Percentiles rank a stretch among this genome's conserved stretches.
Evolutionary conservation across 768 basidiomycete genomes (phyloP).

Genomic region (Megacollybia marginata): DNA sequence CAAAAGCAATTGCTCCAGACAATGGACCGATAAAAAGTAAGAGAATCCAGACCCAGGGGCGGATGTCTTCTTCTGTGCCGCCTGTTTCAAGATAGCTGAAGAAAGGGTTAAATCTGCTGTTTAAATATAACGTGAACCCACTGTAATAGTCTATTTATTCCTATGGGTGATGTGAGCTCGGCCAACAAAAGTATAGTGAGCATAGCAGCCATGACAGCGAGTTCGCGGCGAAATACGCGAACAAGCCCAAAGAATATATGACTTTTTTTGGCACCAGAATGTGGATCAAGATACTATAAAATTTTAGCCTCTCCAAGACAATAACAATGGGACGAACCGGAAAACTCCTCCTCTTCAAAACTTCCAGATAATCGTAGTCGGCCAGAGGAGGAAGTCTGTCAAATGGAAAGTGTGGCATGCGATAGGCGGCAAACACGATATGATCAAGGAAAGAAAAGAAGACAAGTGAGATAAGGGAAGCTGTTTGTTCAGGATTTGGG

Average conservation of each 20-base stretch:
- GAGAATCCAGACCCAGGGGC: conserved; percentile 59
- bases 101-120: not conserved
- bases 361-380: conserved; percentile 48
- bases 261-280: conserved; percentile 15
- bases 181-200: conserved; percentile 18
- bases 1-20: conserved; percentile 25
- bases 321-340: conserved; percentile 19
- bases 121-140: conserved; percentile 9
- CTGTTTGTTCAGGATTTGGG: conserved; percentile 43
- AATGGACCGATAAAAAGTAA: conserved; percentile 27
- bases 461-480: conserved; percentile 34
- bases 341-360: conserved; percentile 16
- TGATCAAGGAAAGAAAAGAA: conserved; percentile 49
- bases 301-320: conserved; percentile 13
- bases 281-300: conserved; percentile 3
- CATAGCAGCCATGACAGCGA: conserved; percentile 18
- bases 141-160: conserved; percentile 32
- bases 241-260: conserved; percentile 25
- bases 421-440: conserved; percentile 34
- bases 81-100: conserved; percentile 14
- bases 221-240: conserved; percentile 26
- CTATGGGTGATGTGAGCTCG: conserved; percentile 30
- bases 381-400: conserved; percentile 57
- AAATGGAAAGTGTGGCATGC: conserved; percentile 34
- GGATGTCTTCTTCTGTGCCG: conserved; percentile 38